Evolutionary conservation across 2,329 filamentous ascomycete species (phyloP), one percentile per base, ranked within the genome.

Genomic region (Fusarium zealandicum): DNA sequence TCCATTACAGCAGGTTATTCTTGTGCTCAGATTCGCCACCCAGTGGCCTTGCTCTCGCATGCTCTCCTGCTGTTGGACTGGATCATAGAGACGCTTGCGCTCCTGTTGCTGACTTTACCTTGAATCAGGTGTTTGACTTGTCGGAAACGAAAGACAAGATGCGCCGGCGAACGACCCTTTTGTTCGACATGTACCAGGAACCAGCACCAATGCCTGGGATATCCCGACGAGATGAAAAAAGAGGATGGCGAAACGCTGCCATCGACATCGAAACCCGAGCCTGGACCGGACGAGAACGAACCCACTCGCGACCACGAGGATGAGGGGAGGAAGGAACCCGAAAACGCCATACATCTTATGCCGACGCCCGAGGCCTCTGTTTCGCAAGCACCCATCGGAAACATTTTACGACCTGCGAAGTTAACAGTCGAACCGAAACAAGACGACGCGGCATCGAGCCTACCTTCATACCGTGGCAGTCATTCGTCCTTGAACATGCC

Each of bases 131-230:
- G 65, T 50, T 64, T 67, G 38, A 68, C 88, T 35, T 92, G 89
- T 75, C 86, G 89, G 66, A 89, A 86, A 71, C 83, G 89, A 68
- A 92, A 91, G 75, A 91, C 88, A 46, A 80, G 88, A 70, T 91
- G 89, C 72, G 88, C 87, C 38, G 89, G 89, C 57, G 88, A 90
- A 73, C 85, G 87, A 58, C 89, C 89, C 51, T 75, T 81, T 16
- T 91, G 89, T 73, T 87, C 86, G 53, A 91, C 89, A 10, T 92
- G 89, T 66, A 80, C 82, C 53, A 88, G 89, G 64, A 89, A 89
- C 67, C 85, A 86, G 9, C 88, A 91, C 67, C 75, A 76, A 13
- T 92, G 89, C 70, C 73, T 88, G 31, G 88, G 89, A 27, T 91
- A 90, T 67, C 81, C 78, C 14, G 86, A 87, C 53, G 68, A 77